Percentiles rank a stretch among this genome's conserved stretches.
Evolutionary conservation across 306 rosid species (phyloP).

Genomic region (Mimosa pudica): DNA sequence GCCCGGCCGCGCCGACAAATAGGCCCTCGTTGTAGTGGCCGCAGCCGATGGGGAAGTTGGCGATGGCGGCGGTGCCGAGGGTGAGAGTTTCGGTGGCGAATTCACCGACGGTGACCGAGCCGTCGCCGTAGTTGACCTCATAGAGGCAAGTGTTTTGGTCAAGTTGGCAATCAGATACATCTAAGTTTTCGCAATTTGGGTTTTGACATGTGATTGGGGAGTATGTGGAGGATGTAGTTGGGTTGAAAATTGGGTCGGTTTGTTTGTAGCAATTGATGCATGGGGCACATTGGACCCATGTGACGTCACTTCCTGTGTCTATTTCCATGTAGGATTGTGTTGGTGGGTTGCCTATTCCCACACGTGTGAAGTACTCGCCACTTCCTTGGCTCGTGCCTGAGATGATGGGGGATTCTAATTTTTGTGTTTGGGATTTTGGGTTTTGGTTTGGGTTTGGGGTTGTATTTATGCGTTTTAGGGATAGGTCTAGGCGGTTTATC

Average conservation of each 20-base stretch:
- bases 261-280: conserved; percentile 87
- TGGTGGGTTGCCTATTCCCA: conserved; percentile 84
- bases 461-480: neutral
- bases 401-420: conserved; percentile 54
- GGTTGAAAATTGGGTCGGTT: conserved; percentile 82
- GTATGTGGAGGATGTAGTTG: conserved; percentile 61
- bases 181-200: conserved; percentile 69
- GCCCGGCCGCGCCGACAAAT: conserved; percentile 84
- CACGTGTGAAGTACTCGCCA: conserved; percentile 89
- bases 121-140: conserved; percentile 91
- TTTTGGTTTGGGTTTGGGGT: neutral
- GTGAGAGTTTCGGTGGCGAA: conserved; percentile 75
- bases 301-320: conserved; percentile 98
- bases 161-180: conserved; percentile 61
- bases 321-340: conserved; percentile 67
- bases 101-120: conserved; percentile 87
- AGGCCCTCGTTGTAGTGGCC: conserved; percentile 88
- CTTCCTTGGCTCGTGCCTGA: conserved; percentile 94
- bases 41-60: conserved; percentile 62
- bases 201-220: conserved; percentile 54
- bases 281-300: conserved; percentile 92
- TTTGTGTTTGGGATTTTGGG: too few species aligned
- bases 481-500: conserved; percentile 54
- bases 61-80: conserved; percentile 36
- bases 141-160: conserved; percentile 75